phyloP scores from a whole-genome alignment of 1,139 yeast species.

The Nakaseomyces kungkrabaensis region DNA sequence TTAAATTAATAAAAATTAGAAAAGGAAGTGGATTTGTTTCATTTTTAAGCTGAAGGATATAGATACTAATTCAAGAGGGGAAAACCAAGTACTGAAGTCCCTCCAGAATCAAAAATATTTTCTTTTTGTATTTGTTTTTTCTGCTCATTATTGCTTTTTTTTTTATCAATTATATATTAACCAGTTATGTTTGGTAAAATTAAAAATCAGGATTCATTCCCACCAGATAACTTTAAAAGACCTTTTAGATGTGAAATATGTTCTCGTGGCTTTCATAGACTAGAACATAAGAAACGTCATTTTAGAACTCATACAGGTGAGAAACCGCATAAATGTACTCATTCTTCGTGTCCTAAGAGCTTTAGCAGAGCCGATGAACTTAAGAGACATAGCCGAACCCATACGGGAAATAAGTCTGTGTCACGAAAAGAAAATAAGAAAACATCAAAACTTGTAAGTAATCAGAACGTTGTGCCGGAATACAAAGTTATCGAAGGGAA shows the following conservation, averaged over 20 bases:
- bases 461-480: background rate
- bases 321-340: conserved; percentile 82
- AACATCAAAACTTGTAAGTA: background rate
- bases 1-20: too few relatives aligned
- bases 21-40: too few relatives aligned
- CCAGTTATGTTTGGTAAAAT: conserved; percentile 1
- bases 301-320: conserved; percentile 94
- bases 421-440: background rate
- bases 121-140: background rate
- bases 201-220: conserved; percentile 10
- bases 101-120: too few relatives aligned
- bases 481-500: background rate
- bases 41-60: too few relatives aligned
- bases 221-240: conserved; percentile 23
- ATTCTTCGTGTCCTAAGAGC: conserved; percentile 77
- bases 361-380: conserved; percentile 85
- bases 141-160: background rate
- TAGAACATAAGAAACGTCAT: conserved; percentile 92
- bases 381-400: conserved; percentile 82
- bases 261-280: conserved; percentile 80
- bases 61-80: too few relatives aligned
- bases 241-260: conserved; percentile 91
- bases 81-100: too few relatives aligned
- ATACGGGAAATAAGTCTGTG: conserved; percentile 24
- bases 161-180: background rate